phyloP scores from a whole-genome alignment of 257 asterid species.

The Pogostemon cablin region DNA sequence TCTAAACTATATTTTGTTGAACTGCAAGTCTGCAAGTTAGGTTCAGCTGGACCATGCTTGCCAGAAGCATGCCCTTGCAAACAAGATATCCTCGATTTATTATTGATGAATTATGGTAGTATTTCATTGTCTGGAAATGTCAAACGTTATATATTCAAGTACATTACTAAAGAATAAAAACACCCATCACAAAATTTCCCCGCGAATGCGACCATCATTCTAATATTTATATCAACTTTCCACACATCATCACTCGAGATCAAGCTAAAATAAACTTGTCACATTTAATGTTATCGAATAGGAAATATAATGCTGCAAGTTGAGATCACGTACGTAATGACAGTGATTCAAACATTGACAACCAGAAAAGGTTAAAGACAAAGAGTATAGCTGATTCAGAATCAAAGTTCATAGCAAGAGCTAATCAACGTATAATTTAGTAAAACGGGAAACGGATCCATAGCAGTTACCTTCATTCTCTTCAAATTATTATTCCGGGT shows the following conservation, averaged over 20 bases:
- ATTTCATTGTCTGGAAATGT: background rate
- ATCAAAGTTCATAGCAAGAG: background rate
- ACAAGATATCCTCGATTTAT: too few relatives aligned
- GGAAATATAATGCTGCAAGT: background rate
- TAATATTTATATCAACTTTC: background rate
- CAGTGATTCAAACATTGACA: background rate
- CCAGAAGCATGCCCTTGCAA: too few relatives aligned
- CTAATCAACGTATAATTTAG: background rate
- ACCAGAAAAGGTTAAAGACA: background rate
- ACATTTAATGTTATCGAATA: background rate
- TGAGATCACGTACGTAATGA: background rate
- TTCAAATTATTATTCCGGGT: slow-evolving; percentile 55
- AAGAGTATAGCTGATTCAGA: background rate
- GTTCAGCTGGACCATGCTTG: too few relatives aligned
- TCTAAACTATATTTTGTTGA: too few relatives aligned
- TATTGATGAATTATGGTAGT: background rate
- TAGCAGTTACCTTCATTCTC: slow-evolving; percentile 61
- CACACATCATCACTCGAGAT: background rate
- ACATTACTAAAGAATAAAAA: background rate
- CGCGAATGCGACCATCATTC: background rate
- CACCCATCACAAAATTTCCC: background rate
- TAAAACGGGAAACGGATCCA: background rate
- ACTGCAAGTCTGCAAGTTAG: too few relatives aligned
- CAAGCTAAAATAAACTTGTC: background rate
- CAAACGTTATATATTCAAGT: background rate